Base-by-base conservation (phyloP, 495 filamentous ascomycete genomes). In the Lophium mytilinum region DNA sequence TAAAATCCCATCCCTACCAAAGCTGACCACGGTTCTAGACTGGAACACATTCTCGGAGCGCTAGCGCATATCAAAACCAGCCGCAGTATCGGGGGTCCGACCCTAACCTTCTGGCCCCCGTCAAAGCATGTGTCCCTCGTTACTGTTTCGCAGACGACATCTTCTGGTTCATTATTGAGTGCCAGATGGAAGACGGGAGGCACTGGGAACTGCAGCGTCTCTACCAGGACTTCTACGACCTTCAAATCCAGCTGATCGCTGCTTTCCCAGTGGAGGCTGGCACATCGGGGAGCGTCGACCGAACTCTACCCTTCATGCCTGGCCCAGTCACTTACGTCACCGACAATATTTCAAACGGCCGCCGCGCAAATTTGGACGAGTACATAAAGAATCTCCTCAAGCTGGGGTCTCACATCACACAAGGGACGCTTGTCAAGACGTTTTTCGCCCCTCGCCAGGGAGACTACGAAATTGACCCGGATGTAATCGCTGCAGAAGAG, bases 201-300 rank as follows among this genome's bases (percentile, higher is more conserved):
- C 84, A 87, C 64, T 97, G 92, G 90, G 90, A 94, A 67, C 73
- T 98, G 42, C 89, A 88, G 49, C 82, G 93, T 48, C 93, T 90
- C 66, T 98, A 98, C 66, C 89, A 96, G 67, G 94, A 98, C 69
- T 98, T 98, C 68, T 98, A 97, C 71, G 93, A 97, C 67, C 95
- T 97, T 72, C 93, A 98, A 70, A 97, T 97, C 68, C 85, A 88
- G 15, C 85, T 98, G 6, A 77, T 98, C 43, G 91, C 89, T 40
- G 89, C 95, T 62, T 97, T 96, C 67, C 92, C 93, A 37, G 83
- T 88, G 14, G 94, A 97, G 67, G 91, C 93, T 30, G 92, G 93
- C 19, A 87, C 86, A 30, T 87, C 87, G 52, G 83, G 82, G 48
- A 80, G 81, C 40, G 83, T 84, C 61, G 82, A 86, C 52, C 83